phyloP scores from a whole-genome alignment of 768 basidiomycete genomes.

The Leccinum truebloodii region DNA sequence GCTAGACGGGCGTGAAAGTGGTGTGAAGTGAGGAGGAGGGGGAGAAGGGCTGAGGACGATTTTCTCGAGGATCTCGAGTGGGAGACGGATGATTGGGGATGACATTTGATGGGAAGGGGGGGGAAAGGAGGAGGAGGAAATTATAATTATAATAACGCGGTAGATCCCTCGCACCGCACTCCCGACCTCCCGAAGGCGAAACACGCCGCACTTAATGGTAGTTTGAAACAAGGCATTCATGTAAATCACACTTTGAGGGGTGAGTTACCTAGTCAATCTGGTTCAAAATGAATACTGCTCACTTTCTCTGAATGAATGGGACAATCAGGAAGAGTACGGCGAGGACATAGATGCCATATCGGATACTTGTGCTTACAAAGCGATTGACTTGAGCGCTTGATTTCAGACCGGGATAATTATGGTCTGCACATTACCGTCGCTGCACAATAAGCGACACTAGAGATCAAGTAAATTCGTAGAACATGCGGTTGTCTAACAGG shows the following conservation, averaged over 20 bases:
- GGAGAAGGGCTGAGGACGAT: slow-evolving; percentile 50
- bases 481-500: neutral
- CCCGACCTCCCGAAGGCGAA: neutral
- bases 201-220: slow-evolving; percentile 54
- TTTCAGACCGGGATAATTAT: too few relatives aligned
- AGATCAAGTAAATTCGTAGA: neutral
- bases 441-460: too few relatives aligned
- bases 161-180: neutral
- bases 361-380: too few relatives aligned
- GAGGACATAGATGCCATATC: slow-evolving; percentile 46
- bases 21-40: slow-evolving; percentile 49
- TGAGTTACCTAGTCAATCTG: slow-evolving; percentile 19
- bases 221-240: slow-evolving; percentile 55
- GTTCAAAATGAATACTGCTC: slow-evolving; percentile 29
- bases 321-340: slow-evolving; percentile 55
- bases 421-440: too few relatives aligned
- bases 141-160: neutral
- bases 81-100: slow-evolving; percentile 35
- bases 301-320: slow-evolving; percentile 73
- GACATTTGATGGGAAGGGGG: slow-evolving; percentile 17
- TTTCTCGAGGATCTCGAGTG: slow-evolving; percentile 47
- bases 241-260: slow-evolving; percentile 50
- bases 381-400: too few relatives aligned
- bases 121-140: neutral
- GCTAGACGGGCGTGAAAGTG: slow-evolving; percentile 40